A percentile compares a stretch with the other conserved stretches of the same genome.
Conservation (phyloP, 148 eudicot genomes). For the Amaranthus palmeri region DNA sequence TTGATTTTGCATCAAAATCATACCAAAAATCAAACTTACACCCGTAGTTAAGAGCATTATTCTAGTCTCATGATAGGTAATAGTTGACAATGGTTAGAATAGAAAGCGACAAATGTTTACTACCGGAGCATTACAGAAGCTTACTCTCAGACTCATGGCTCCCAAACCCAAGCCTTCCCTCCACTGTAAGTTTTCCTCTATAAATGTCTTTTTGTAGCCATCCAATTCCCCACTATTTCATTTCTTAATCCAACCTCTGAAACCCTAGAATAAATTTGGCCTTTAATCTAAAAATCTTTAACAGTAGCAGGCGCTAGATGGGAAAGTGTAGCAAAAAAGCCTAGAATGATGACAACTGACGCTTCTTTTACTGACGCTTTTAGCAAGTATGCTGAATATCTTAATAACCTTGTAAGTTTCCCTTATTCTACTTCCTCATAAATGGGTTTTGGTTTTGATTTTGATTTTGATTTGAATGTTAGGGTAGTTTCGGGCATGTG, state of each 20-base stretch:
- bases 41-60: too few species aligned
- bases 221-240: not conserved
- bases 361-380: slow-evolving; percentile 56
- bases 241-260: not conserved
- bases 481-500: not conserved
- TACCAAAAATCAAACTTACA: too few species aligned
- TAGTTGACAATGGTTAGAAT: too few species aligned
- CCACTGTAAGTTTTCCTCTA: slow-evolving; percentile 14
- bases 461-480: not conserved
- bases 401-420: slow-evolving; percentile 58
- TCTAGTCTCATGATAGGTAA: too few species aligned
- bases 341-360: slow-evolving; percentile 48
- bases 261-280: slow-evolving; percentile 6
- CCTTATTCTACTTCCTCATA: not conserved
- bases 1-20: too few species aligned
- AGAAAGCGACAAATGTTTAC: not conserved
- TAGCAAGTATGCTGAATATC: slow-evolving; percentile 58
- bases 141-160: slow-evolving; percentile 36
- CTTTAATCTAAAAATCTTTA: not conserved
- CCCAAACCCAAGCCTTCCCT: slow-evolving; percentile 27
- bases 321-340: slow-evolving; percentile 55
- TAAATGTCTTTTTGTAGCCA: not conserved
- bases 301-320: slow-evolving; percentile 43
- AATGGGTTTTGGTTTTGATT: not conserved
- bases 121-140: slow-evolving; percentile 27